Evolutionary conservation across 345 rosid genomes (phyloP).

Genomic region (Aethionema arabicum): DNA sequence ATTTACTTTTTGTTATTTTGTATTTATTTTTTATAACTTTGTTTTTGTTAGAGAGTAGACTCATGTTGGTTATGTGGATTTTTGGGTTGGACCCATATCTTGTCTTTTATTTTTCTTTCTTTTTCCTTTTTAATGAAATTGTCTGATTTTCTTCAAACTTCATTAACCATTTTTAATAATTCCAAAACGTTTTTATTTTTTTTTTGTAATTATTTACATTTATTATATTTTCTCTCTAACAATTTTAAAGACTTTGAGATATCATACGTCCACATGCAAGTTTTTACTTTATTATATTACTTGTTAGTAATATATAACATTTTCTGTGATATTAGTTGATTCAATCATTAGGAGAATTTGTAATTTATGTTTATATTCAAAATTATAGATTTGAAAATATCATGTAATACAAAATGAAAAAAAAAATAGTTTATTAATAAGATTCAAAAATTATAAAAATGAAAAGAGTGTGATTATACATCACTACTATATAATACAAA

Average conservation of each 20-base stretch:
- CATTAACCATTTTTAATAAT: neutral
- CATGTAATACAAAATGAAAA: no score
- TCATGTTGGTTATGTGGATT: conserved; percentile 29
- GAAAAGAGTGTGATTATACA: conserved; percentile 29
- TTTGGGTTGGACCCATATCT: conserved; percentile 39
- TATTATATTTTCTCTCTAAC: neutral
- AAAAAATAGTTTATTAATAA: no score
- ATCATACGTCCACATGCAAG: conserved; percentile 20
- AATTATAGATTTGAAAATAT: no score
- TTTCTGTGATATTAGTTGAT: no score
- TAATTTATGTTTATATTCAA: no score
- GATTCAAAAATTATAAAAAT: no score
- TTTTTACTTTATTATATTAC: neutral
- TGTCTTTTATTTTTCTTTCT: conserved; percentile 9
- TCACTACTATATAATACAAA: conserved; percentile 27
- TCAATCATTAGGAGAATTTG: no score
- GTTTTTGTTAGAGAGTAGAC: conserved; percentile 35
- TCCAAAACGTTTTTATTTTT: neutral
- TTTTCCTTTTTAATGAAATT: conserved; percentile 30
- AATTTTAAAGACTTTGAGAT: neutral
- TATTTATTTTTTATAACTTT: conserved; percentile 37
- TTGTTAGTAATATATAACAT: no score
- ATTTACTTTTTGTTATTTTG: conserved; percentile 41
- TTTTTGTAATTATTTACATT: conserved; percentile 13
- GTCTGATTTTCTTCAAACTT: conserved; percentile 39